Conservation (phyloP, 1,284 basidiomycete genomes). For the Apiotrichum sp. region DNA sequence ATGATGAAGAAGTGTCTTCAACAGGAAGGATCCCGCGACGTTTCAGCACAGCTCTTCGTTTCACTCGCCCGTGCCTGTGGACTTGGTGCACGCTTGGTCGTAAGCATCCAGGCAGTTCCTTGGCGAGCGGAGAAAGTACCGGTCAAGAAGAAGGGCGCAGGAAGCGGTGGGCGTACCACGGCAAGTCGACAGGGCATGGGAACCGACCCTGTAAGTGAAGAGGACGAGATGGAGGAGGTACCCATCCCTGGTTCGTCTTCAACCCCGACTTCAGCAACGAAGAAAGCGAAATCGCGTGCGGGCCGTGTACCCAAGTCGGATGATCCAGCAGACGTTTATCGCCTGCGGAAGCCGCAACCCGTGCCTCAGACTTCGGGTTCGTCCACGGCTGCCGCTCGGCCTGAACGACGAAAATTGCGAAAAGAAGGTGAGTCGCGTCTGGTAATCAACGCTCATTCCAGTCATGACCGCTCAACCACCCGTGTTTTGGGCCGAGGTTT, state of each 20-base stretch:
- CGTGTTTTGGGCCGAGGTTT: constrained; percentile 96
- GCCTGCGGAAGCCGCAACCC: constrained; percentile 27
- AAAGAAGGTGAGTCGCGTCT: constrained; percentile 18
- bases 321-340: constrained; percentile 40
- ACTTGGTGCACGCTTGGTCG: constrained; percentile 80
- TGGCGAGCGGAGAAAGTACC: constrained; percentile 56
- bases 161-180: constrained; percentile 22
- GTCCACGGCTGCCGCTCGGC: constrained; percentile 2
- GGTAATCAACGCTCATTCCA: constrained; percentile 4
- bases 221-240: constrained; percentile 34
- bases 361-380: constrained; percentile 24
- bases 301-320: constrained; percentile 25
- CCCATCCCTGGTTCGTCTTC: constrained; percentile 23
- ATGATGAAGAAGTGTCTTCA: constrained; percentile 83
- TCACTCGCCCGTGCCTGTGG: constrained; percentile 78
- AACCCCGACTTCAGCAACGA: constrained; percentile 23
- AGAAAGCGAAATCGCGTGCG: constrained; percentile 42
- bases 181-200: constrained; percentile 36
- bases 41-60: constrained; percentile 86
- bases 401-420: constrained; percentile 36
- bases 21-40: constrained; percentile 74
- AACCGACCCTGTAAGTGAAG: constrained; percentile 26
- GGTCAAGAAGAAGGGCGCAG: constrained; percentile 37
- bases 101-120: constrained; percentile 83
- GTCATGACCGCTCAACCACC: constrained; percentile 57